Base-by-base conservation (phyloP, 2,329 filamentous ascomycete species). In the Alternaria alternata region DNA sequence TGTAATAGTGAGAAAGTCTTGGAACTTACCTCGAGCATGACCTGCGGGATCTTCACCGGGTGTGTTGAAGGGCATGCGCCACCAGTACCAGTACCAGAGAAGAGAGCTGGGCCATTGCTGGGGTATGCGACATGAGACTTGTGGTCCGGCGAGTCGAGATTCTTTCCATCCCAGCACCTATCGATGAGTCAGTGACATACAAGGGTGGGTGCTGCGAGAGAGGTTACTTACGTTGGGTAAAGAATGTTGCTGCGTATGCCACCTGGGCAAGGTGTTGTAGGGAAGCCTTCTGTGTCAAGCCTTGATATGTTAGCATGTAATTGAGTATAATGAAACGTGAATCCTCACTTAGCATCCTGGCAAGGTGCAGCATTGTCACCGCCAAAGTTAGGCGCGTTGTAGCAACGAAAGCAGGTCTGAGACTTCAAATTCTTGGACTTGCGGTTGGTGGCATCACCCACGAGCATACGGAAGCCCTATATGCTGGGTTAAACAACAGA, bases 91-190 rank as follows among this genome's bases (percentile, higher is more conserved):
- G 63, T 65, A 51, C 64, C 67, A 32, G 68, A 64, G 58, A 74
- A 74, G 0, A 54, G 7, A 12, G 67, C 64, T 12, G 72, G 71
- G 1, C 72, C 73, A 20, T 63, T 73, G 26, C 65, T 71, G 1
- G 81, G 81, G 55, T 82, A 82, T 7, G 81, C 75, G 14, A 82
- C 79, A 64, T 82, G 87, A 61, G 81, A 81, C 76, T 83, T 83
- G 81, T 89, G 87, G 30, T 62, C 62, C 3, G 62, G 62, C 3
- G 59, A 62, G 74, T 89, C 82, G 6, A 81, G 61, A 67, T 83
- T 83, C 64, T 76, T 78, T 62, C 82, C 82, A 56, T 84, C 81
- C 82, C 82, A 84, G 59, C 76, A 77, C 53, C 82, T 82, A 57
- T 83, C 80, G 80, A 79, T 81, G 48, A 41, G 62, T 38, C 60